Evolutionary conservation across 805 yeast species (phyloP).

Genomic region (Scheffersomyces lignosus): DNA sequence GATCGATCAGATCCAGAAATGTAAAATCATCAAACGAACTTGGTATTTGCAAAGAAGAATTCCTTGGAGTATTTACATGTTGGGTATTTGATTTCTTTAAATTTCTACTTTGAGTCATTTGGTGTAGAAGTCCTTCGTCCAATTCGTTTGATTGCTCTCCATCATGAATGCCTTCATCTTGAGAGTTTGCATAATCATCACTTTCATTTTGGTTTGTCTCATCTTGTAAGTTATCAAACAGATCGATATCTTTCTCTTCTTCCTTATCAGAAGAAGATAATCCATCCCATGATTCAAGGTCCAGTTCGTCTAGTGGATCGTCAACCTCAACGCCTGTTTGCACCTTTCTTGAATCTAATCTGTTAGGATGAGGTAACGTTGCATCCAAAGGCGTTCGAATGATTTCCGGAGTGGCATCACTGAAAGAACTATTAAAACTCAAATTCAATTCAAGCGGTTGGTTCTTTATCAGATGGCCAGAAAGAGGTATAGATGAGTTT

Average conservation of each 20-base stretch:
- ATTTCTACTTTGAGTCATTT: conserved; percentile 18
- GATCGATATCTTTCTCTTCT: no score
- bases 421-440: conserved; percentile 3
- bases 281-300: no score
- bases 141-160: conserved; percentile 13
- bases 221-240: neutral
- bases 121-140: conserved; percentile 17
- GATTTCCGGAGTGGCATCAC: conserved; percentile 1
- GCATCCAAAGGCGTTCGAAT: no score
- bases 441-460: no score
- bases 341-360: neutral
- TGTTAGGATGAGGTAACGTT: neutral
- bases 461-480: no score
- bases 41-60: conserved; percentile 14
- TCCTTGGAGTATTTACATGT: no score
- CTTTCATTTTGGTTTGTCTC: conserved; percentile 2
- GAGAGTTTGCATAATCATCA: conserved; percentile 4
- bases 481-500: no score
- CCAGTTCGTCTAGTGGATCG: no score
- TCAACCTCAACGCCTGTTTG: neutral
- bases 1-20: neutral
- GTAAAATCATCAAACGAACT: conserved; percentile 11
- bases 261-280: no score
- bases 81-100: no score
- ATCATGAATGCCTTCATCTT: conserved; percentile 2